Conservation (phyloP, 305 asterid species). For the Solanum hybrid region DNA sequence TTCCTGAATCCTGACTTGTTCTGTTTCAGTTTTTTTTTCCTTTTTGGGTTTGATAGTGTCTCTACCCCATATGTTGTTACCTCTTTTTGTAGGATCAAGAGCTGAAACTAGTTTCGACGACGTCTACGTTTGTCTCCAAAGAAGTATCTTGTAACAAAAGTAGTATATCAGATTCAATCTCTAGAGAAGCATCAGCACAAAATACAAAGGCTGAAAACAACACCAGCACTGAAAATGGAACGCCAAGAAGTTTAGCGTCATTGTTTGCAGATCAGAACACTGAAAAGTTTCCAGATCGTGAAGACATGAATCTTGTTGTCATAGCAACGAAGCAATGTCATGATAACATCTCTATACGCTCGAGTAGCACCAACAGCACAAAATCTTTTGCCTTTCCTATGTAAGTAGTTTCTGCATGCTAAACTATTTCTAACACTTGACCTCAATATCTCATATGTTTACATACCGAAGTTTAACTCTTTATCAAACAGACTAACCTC, state of each 20-base stretch:
- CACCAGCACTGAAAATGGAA: background rate
- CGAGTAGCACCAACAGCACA: slow-evolving; percentile 23
- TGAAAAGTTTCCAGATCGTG: background rate
- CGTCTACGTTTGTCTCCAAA: background rate
- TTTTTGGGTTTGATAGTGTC: background rate
- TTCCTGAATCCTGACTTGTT: background rate
- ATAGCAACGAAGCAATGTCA: slow-evolving; percentile 1
- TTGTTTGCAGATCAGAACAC: background rate
- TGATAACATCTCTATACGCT: slow-evolving; percentile 16
- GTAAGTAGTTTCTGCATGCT: slow-evolving; percentile 6
- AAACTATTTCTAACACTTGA: background rate
- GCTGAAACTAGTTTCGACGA: background rate
- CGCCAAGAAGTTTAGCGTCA: background rate
- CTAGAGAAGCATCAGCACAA: background rate
- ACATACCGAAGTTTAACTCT: too few species aligned
- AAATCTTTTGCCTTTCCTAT: slow-evolving; percentile 22
- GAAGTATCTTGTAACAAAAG: background rate
- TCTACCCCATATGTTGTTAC: background rate
- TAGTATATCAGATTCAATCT: background rate
- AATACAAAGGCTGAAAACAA: background rate
- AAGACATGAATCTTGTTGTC: slow-evolving; percentile 1
- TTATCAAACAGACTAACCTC: slow-evolving; percentile 14
- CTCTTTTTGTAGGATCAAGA: background rate
- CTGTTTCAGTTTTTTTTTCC: background rate
- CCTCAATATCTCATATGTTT: background rate